A percentile compares a stretch with the other conserved stretches of the same genome.
phyloP scores from a whole-genome alignment of 306 rosid genomes.

The Trifolium repens region DNA sequence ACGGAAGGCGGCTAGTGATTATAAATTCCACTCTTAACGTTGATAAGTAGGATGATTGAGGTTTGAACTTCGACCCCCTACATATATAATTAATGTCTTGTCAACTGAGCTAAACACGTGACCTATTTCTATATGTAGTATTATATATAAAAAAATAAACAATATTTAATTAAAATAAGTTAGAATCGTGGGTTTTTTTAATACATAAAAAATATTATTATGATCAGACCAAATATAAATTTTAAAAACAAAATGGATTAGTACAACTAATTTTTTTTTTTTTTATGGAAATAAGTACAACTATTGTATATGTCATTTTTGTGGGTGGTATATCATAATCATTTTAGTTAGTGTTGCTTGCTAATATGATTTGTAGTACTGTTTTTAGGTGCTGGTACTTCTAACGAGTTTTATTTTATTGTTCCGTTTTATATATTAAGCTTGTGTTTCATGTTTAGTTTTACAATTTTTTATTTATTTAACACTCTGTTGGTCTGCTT shows the following conservation, averaged over 20 bases:
- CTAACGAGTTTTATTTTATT: background rate
- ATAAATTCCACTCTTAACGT: too few species aligned
- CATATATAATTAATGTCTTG: too few species aligned
- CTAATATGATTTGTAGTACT: background rate
- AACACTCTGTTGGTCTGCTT: too few species aligned
- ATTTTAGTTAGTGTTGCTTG: conserved; percentile 23
- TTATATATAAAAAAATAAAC: too few species aligned
- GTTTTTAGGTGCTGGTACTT: conserved; percentile 23
- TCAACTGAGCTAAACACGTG: too few species aligned
- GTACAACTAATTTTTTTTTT: background rate
- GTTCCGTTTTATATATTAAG: background rate
- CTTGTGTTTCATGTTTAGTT: background rate
- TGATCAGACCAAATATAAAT: background rate
- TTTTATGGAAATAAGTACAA: too few species aligned
- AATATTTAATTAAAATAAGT: background rate
- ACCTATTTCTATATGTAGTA: too few species aligned
- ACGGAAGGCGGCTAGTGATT: too few species aligned
- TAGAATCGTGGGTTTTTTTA: background rate
- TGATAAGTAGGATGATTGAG: too few species aligned
- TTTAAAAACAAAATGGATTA: background rate
- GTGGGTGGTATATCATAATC: conserved; percentile 39
- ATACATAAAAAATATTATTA: background rate
- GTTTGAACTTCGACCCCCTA: too few species aligned
- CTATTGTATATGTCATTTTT: background rate
- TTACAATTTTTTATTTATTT: background rate